Percentiles rank a stretch among this genome's conserved stretches.
Evolutionary conservation across 495 filamentous ascomycete species (phyloP).

Genomic region (Talaromyces nanjingensis): DNA sequence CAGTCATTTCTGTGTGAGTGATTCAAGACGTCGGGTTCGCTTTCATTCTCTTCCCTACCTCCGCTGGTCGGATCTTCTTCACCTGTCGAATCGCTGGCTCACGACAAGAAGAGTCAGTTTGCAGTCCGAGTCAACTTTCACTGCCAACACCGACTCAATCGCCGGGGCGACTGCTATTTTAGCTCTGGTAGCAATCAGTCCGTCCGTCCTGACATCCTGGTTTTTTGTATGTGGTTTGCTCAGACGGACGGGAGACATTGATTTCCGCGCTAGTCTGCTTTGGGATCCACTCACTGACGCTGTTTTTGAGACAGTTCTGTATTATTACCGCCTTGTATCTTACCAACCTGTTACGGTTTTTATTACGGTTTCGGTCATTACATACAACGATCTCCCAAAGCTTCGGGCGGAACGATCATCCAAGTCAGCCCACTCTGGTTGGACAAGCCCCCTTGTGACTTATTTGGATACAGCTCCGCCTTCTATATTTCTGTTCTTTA

Average conservation of each 20-base stretch:
- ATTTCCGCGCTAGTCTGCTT: neutral
- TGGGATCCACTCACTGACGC: neutral
- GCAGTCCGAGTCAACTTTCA: neutral
- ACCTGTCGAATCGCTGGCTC: neutral
- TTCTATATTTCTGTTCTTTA: constrained; percentile 1
- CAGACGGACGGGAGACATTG: too few species aligned
- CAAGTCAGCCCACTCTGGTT: constrained; percentile 5
- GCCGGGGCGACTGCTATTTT: too few species aligned
- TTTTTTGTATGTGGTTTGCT: too few species aligned
- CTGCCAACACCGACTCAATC: too few species aligned
- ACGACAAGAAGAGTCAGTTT: neutral
- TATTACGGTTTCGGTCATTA: neutral
- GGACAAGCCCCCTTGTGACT: constrained; percentile 6
- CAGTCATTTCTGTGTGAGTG: neutral
- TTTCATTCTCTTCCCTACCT: neutral
- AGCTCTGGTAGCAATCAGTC: too few species aligned
- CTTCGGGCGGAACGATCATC: neutral
- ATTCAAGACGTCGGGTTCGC: neutral
- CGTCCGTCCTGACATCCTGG: neutral
- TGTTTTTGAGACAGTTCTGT: neutral
- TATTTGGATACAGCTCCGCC: neutral
- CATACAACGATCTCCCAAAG: constrained; percentile 4
- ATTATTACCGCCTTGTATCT: constrained; percentile 3
- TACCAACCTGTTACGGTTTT: neutral
- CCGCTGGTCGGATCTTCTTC: neutral